Conservation (phyloP, 83 land plant species). For the Larix sibirica region DNA sequence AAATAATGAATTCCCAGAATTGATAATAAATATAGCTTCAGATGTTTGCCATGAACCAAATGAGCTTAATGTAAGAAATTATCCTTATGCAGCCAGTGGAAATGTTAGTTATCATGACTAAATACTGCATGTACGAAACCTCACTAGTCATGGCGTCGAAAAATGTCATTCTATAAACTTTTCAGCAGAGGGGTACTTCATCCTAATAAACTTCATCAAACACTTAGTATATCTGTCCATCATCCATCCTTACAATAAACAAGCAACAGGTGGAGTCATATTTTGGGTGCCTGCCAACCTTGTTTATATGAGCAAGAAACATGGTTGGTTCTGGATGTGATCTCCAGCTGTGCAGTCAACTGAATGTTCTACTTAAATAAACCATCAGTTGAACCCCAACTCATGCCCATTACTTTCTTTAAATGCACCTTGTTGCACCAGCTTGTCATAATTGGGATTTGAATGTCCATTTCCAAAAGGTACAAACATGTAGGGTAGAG, state of each 20-base stretch:
- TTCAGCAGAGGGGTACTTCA: conserved; percentile 6
- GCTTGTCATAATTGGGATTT: conserved; percentile 66
- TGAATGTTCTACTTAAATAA: too few species aligned
- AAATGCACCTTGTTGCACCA: conserved; percentile 50
- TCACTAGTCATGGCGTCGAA: not conserved
- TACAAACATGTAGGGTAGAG: conserved; percentile 52
- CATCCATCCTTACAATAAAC: not conserved
- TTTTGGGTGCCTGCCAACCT: conserved; percentile 6
- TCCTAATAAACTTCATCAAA: conserved; percentile 1
- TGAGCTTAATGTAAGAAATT: too few species aligned
- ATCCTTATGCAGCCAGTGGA: not conserved
- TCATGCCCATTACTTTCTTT: conserved; percentile 22
- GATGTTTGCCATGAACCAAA: not conserved
- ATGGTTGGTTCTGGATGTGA: too few species aligned
- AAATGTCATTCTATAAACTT: not conserved
- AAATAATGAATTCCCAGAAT: not conserved
- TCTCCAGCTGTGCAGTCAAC: too few species aligned
- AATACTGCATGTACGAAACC: not conserved
- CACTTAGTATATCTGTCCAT: not conserved
- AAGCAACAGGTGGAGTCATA: conserved; percentile 4
- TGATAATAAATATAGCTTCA: not conserved
- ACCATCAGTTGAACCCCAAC: too few species aligned
- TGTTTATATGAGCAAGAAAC: too few species aligned
- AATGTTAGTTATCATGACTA: not conserved
- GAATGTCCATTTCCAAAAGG: conserved; percentile 60